Evolutionary conservation across 768 basidiomycete genomes (phyloP).

Genomic region (Tricholoma sp.): DNA sequence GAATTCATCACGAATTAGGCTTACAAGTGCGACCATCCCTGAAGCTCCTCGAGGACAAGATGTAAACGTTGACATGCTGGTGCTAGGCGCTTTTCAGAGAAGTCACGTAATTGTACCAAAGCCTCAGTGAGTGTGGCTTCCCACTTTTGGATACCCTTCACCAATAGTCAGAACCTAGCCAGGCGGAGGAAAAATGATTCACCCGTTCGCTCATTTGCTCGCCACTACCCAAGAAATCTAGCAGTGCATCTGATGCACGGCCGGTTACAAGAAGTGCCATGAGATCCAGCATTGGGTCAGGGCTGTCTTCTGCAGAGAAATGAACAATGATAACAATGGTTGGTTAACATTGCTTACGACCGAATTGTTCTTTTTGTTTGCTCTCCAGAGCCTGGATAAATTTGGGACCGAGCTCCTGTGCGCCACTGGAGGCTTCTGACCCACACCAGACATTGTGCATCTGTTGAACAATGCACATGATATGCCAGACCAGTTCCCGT

Average conservation of each 20-base stretch:
- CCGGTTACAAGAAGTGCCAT: slow-evolving; percentile 69
- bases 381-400: slow-evolving; percentile 65
- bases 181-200: slow-evolving; percentile 16
- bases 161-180: slow-evolving; percentile 16
- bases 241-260: slow-evolving; percentile 60
- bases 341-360: slow-evolving; percentile 39
- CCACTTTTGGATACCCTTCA: slow-evolving; percentile 78
- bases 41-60: slow-evolving; percentile 70
- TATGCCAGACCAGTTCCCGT: slow-evolving; percentile 69
- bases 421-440: slow-evolving; percentile 57
- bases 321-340: slow-evolving; percentile 6
- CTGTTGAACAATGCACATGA: slow-evolving; percentile 64
- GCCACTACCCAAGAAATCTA: slow-evolving; percentile 71
- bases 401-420: slow-evolving; percentile 65
- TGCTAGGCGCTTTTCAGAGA: slow-evolving; percentile 60
- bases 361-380: slow-evolving; percentile 61
- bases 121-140: slow-evolving; percentile 69
- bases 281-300: slow-evolving; percentile 65
- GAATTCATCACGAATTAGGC: slow-evolving; percentile 7
- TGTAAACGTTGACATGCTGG: slow-evolving; percentile 76
- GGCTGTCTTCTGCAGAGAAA: slow-evolving; percentile 44
- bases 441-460: slow-evolving; percentile 74
- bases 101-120: slow-evolving; percentile 67
- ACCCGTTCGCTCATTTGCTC: slow-evolving; percentile 84
- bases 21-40: slow-evolving; percentile 74